Evolutionary conservation across 352 stramenopile genomes (phyloP).

Genomic region (Globisporangium recalcitrans): DNA sequence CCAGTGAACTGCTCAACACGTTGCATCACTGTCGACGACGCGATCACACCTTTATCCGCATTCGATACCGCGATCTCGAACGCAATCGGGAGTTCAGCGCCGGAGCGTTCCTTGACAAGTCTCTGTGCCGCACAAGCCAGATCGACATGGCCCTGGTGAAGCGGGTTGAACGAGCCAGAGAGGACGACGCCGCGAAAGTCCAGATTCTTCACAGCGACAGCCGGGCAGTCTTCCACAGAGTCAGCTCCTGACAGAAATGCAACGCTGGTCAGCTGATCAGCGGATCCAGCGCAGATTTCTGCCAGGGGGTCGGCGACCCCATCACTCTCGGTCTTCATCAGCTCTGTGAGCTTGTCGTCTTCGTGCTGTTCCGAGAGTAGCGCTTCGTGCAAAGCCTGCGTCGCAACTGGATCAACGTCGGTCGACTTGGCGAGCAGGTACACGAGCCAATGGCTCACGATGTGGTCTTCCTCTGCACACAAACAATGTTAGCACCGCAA

Average conservation of each 20-base stretch:
- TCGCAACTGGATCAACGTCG: slow-evolving; percentile 27
- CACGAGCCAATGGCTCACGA: slow-evolving; percentile 64
- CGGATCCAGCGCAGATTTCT: slow-evolving; percentile 22
- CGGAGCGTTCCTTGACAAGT: slow-evolving; percentile 27
- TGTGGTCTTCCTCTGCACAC: slow-evolving; percentile 50
- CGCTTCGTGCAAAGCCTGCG: slow-evolving; percentile 25
- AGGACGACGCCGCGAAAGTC: slow-evolving; percentile 61
- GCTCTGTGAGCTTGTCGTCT: slow-evolving; percentile 22
- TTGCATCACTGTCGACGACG: slow-evolving; percentile 27
- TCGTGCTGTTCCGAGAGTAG: slow-evolving; percentile 26
- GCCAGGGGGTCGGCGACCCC: slow-evolving; percentile 19
- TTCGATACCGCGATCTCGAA: slow-evolving; percentile 80
- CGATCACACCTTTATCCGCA: slow-evolving; percentile 71
- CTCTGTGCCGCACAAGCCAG: slow-evolving; percentile 44
- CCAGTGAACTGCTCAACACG: slow-evolving; percentile 56
- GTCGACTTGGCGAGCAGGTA: slow-evolving; percentile 52
- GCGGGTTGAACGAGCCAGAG: slow-evolving; percentile 78
- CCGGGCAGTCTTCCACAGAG: background rate
- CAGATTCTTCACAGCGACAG: slow-evolving; percentile 27
- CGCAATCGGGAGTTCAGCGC: slow-evolving; percentile 33
- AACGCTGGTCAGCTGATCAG: slow-evolving; percentile 30
- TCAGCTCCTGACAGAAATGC: slow-evolving; percentile 35
- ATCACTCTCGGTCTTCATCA: slow-evolving; percentile 11
- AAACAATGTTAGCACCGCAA: background rate
- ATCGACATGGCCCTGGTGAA: slow-evolving; percentile 71